Percentiles rank a stretch among this genome's conserved stretches.
phyloP scores from a whole-genome alignment of 768 basidiomycete genomes.

The Tylopilus sp. region DNA sequence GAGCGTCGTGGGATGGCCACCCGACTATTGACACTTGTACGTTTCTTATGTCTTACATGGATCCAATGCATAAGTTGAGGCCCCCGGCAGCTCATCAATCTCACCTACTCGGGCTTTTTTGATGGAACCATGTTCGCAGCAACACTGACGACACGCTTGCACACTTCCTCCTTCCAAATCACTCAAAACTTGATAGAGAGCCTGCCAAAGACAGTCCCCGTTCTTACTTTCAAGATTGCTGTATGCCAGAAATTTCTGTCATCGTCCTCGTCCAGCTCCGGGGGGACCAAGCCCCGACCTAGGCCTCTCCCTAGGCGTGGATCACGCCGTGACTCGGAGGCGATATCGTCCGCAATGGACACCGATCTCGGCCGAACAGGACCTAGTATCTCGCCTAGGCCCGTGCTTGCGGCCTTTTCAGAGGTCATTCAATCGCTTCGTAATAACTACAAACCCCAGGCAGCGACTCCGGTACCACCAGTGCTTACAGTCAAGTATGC shows the following conservation, averaged over 20 bases:
- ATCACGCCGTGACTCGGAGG: slow-evolving; percentile 7
- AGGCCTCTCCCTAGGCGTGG: slow-evolving; percentile 33
- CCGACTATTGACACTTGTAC: slow-evolving; percentile 34
- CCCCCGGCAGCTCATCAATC: slow-evolving; percentile 37
- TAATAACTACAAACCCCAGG: slow-evolving; percentile 9
- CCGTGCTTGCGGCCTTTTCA: slow-evolving; percentile 18
- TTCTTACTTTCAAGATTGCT: slow-evolving; percentile 40
- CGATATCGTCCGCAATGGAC: slow-evolving; percentile 4
- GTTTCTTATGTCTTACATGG: slow-evolving; percentile 1
- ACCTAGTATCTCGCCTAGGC: slow-evolving; percentile 24
- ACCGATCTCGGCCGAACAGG: slow-evolving; percentile 14
- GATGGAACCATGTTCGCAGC: slow-evolving; percentile 37
- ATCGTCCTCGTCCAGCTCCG: slow-evolving; percentile 16
- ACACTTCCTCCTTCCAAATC: slow-evolving; percentile 27
- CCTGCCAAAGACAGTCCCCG: slow-evolving; percentile 34
- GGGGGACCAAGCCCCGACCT: slow-evolving; percentile 26
- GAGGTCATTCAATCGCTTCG: slow-evolving; percentile 30
- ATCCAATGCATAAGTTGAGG: background rate
- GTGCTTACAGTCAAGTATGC: slow-evolving; percentile 35
- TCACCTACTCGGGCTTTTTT: slow-evolving; percentile 36
- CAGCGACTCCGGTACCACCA: slow-evolving; percentile 3
- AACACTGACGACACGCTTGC: slow-evolving; percentile 35
- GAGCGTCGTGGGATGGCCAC: slow-evolving; percentile 33
- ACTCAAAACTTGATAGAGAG: slow-evolving; percentile 36
- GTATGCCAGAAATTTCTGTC: slow-evolving; percentile 41